Conservation (phyloP, 2,329 filamentous ascomycete species). For the Pleurostoma richardsiae region DNA sequence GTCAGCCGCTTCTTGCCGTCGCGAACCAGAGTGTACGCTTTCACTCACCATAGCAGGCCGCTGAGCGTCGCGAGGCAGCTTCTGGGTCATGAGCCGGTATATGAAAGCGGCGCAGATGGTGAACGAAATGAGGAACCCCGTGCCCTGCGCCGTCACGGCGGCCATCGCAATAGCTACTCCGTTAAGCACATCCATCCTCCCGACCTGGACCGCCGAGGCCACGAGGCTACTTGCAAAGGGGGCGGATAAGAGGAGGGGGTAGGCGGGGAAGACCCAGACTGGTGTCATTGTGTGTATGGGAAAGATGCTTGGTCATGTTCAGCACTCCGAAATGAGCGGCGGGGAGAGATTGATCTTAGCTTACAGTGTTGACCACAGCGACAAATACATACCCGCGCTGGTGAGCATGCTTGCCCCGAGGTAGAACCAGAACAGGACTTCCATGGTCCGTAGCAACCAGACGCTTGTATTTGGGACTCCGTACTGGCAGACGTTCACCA, state of each 20-base stretch:
- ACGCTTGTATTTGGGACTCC: constrained; percentile 55
- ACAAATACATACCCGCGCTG: constrained; percentile 68
- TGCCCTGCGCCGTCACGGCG: constrained; percentile 46
- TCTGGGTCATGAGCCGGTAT: constrained; percentile 84
- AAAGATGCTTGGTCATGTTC: constrained; percentile 30
- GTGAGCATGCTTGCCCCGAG: constrained; percentile 60
- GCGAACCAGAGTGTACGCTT: neutral
- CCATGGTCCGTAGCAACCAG: constrained; percentile 58
- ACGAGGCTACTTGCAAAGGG: constrained; percentile 63
- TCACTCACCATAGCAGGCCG: constrained; percentile 63
- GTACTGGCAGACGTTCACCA: constrained; percentile 76
- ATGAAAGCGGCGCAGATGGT: constrained; percentile 84
- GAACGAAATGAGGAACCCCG: constrained; percentile 53
- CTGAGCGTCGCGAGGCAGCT: constrained; percentile 69
- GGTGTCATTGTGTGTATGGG: constrained; percentile 82
- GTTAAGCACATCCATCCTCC: constrained; percentile 25
- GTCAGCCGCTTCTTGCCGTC: constrained; percentile 3
- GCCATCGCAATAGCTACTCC: constrained; percentile 41
- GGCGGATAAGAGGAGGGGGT: constrained; percentile 72
- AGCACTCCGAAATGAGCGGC: neutral
- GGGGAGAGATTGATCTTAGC: constrained; percentile 9
- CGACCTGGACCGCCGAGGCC: constrained; percentile 24
- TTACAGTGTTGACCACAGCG: constrained; percentile 60
- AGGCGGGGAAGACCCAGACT: constrained; percentile 83
- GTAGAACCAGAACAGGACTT: constrained; percentile 72